phyloP scores from a whole-genome alignment of 192 early-diverging fungal genomes.

The Backusella liffmaniae region DNA sequence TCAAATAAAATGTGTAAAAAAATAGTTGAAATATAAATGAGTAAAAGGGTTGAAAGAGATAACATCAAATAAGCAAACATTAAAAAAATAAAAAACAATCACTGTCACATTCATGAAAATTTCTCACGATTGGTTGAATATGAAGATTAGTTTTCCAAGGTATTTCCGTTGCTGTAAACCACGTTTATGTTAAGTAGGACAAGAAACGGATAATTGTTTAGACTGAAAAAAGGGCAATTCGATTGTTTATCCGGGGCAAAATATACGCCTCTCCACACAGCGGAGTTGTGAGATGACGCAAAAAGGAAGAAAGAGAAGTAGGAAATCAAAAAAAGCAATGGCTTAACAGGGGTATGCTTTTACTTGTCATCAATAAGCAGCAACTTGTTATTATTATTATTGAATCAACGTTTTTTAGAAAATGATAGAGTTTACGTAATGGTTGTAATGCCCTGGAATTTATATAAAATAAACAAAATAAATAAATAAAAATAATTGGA shows the following conservation, averaged over 20 bases:
- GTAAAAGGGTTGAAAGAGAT: neutral
- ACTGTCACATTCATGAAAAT: neutral
- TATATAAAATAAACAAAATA: neutral
- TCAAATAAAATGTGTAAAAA: no score
- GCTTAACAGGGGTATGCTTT: neutral
- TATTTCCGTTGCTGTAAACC: neutral
- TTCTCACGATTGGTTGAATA: neutral
- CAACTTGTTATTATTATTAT: no score
- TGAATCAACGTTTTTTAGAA: no score
- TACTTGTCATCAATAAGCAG: no score
- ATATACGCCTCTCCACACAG: neutral
- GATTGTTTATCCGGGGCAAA: neutral
- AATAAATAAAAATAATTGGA: neutral
- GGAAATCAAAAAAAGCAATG: neutral
- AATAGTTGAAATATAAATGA: no score
- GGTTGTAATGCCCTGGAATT: neutral
- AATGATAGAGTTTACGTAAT: neutral
- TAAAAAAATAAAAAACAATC: neutral
- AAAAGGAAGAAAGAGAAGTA: neutral
- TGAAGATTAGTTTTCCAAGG: neutral
- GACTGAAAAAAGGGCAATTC: neutral
- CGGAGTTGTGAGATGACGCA: slow-evolving; percentile 5
- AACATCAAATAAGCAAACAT: neutral
- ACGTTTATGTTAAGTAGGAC: neutral
- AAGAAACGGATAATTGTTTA: slow-evolving; percentile 3